These are phyloP conservation scores for Orbilia javanica DNA, from an alignment of 2,329 filamentous ascomycete genomes.

Conservation along the genomic window DNA sequence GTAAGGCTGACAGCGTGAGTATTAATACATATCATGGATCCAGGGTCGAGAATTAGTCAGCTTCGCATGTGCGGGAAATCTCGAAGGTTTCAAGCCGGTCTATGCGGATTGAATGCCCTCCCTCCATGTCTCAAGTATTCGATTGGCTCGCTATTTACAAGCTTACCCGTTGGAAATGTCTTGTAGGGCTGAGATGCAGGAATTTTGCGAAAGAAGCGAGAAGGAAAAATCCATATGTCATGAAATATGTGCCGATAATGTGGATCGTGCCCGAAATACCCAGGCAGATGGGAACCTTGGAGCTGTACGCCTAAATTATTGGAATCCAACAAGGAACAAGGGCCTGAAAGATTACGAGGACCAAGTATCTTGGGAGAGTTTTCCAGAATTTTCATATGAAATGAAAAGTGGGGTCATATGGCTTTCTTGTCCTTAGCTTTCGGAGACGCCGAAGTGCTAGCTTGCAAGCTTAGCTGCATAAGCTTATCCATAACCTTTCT, in stretches of 20 bases:
- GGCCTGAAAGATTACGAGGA: background rate
- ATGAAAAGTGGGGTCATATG: conserved; percentile 3
- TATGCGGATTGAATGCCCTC: background rate
- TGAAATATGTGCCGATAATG: background rate
- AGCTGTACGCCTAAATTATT: background rate
- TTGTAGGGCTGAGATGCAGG: conserved; percentile 54
- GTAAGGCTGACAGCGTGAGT: background rate
- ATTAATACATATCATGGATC: background rate
- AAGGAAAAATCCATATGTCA: background rate
- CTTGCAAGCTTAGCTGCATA: conserved; percentile 17
- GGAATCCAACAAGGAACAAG: conserved; percentile 7
- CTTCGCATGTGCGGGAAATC: background rate
- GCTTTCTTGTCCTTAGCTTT: background rate
- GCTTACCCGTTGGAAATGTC: conserved; percentile 34
- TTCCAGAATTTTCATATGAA: conserved; percentile 16
- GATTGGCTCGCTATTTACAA: background rate
- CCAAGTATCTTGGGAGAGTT: background rate
- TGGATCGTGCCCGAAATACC: background rate
- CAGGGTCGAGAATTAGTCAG: conserved; percentile 8
- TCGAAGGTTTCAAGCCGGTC: background rate
- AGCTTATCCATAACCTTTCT: background rate
- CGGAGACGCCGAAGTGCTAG: conserved; percentile 44
- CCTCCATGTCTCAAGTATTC: background rate
- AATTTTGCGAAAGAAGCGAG: background rate
- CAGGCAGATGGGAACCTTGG: background rate